phyloP scores from a whole-genome alignment of 768 basidiomycete genomes.

The Mycena maculata region DNA sequence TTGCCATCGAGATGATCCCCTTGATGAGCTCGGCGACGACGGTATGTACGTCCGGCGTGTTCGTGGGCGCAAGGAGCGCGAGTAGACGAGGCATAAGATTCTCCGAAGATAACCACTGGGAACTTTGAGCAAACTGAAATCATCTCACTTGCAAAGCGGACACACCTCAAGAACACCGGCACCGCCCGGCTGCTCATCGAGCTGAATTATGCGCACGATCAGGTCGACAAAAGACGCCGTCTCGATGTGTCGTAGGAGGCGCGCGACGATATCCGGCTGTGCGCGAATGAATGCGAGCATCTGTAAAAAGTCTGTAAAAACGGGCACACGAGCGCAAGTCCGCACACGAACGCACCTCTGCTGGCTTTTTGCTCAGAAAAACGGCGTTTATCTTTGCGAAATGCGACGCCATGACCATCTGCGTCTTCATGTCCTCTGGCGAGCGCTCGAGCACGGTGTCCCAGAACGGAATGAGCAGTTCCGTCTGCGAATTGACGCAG shows the following conservation, averaged over 20 bases:
- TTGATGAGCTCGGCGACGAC: slow-evolving; percentile 93
- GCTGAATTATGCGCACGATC: slow-evolving; percentile 88
- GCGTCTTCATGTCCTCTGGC: slow-evolving; percentile 87
- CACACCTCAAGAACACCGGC: slow-evolving; percentile 89
- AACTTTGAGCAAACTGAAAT: slow-evolving; percentile 30
- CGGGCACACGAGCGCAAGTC: slow-evolving; percentile 35
- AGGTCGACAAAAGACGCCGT: slow-evolving; percentile 93
- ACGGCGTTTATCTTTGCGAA: slow-evolving; percentile 95
- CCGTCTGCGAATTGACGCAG: slow-evolving; percentile 75
- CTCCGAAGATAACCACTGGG: slow-evolving; percentile 89
- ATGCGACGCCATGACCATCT: slow-evolving; percentile 89
- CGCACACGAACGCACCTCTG: slow-evolving; percentile 72
- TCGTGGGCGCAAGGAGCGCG: slow-evolving; percentile 81
- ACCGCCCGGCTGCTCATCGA: slow-evolving; percentile 86
- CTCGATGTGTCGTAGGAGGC: slow-evolving; percentile 87
- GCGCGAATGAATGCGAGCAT: slow-evolving; percentile 93
- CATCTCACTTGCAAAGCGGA: slow-evolving; percentile 38
- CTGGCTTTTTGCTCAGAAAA: slow-evolving; percentile 88
- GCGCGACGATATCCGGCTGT: slow-evolving; percentile 83
- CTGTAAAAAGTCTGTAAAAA: slow-evolving; percentile 56
- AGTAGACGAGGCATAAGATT: slow-evolving; percentile 85
- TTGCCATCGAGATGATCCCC: slow-evolving; percentile 93
- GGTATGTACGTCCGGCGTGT: slow-evolving; percentile 81
- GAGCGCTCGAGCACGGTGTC: slow-evolving; percentile 85
- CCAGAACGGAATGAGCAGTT: slow-evolving; percentile 91